These are phyloP conservation scores for Cudoniella acicularis DNA, from an alignment of 495 filamentous ascomycete genomes.

Conservation along the genomic window DNA sequence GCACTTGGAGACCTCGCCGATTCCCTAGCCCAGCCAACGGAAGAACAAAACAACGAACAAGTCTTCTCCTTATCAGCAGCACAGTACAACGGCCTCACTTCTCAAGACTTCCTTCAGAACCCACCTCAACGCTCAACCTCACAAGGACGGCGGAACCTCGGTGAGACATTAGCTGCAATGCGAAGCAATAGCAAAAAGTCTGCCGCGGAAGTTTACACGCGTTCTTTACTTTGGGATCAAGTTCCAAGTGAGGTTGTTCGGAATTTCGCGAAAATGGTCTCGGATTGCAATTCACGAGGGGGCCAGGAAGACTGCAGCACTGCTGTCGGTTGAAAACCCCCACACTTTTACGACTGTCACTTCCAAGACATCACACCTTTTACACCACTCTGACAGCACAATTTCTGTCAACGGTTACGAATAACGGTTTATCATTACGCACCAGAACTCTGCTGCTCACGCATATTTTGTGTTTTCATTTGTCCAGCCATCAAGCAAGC, in stretches of 20 bases:
- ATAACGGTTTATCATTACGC: conserved; percentile 18
- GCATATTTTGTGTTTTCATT: conserved; percentile 31
- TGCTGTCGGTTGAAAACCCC: conserved; percentile 13
- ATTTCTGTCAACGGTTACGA: conserved; percentile 25
- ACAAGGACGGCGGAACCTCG: conserved; percentile 67
- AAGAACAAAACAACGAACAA: conserved; percentile 86
- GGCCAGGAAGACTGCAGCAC: conserved; percentile 13
- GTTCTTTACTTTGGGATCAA: conserved; percentile 90
- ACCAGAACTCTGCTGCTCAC: conserved; percentile 29
- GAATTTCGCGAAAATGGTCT: conserved; percentile 87
- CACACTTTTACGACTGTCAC: not conserved
- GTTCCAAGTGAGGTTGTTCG: conserved; percentile 88
- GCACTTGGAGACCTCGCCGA: conserved; percentile 73
- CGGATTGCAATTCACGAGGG: conserved; percentile 41
- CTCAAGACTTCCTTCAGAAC: conserved; percentile 58
- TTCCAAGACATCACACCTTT: conserved; percentile 19
- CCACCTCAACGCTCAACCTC: conserved; percentile 42
- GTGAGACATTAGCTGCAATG: conserved; percentile 79
- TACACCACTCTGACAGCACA: conserved; percentile 10
- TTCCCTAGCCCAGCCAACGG: conserved; percentile 68
- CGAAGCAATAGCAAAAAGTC: conserved; percentile 60
- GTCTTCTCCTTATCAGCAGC: conserved; percentile 79
- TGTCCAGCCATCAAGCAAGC: conserved; percentile 37
- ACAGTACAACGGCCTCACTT: conserved; percentile 85
- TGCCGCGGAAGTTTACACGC: conserved; percentile 84